Conservation (phyloP, 176 grass and related monocot species). For the Dactylis glomerata region DNA sequence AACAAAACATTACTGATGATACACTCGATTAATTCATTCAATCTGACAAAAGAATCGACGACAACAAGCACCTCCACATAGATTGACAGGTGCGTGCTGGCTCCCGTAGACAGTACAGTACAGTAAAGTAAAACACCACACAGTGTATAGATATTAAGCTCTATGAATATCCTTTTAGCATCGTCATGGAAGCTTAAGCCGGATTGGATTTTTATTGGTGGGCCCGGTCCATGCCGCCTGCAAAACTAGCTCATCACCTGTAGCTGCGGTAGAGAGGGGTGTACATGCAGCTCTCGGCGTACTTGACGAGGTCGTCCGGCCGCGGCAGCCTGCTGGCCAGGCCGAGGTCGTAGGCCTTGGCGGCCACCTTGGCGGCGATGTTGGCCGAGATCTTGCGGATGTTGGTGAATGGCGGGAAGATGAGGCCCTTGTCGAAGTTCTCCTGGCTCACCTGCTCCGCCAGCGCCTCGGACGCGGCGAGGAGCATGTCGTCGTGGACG, state of each 20-base stretch:
- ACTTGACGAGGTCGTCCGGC: slow-evolving; percentile 73
- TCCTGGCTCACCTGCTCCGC: slow-evolving; percentile 72
- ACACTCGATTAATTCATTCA: slow-evolving; percentile 8
- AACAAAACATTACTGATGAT: not conserved
- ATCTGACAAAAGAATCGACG: slow-evolving; percentile 28
- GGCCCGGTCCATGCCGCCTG: not conserved
- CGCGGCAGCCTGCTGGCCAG: slow-evolving; percentile 79
- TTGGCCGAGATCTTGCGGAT: slow-evolving; percentile 88
- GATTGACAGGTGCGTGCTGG: not conserved
- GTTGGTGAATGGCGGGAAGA: slow-evolving; percentile 92
- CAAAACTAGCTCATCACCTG: slow-evolving; percentile 23
- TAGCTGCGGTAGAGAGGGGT: slow-evolving; percentile 74
- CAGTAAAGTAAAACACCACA: not conserved
- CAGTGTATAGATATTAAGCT: not conserved
- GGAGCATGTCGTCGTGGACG: slow-evolving; percentile 90
- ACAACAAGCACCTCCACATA: slow-evolving; percentile 15
- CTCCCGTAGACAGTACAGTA: not conserved
- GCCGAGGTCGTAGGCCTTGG: slow-evolving; percentile 85
- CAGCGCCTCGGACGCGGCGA: slow-evolving; percentile 67
- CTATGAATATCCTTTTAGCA: not conserved
- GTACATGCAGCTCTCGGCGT: slow-evolving; percentile 96
- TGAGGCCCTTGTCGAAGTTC: slow-evolving; percentile 67
- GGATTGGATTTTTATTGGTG: not conserved
- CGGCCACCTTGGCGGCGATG: slow-evolving; percentile 86
- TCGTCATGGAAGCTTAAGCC: not conserved